Conservation (phyloP, 495 filamentous ascomycete genomes). For the Penicillium cosmopolitanum region DNA sequence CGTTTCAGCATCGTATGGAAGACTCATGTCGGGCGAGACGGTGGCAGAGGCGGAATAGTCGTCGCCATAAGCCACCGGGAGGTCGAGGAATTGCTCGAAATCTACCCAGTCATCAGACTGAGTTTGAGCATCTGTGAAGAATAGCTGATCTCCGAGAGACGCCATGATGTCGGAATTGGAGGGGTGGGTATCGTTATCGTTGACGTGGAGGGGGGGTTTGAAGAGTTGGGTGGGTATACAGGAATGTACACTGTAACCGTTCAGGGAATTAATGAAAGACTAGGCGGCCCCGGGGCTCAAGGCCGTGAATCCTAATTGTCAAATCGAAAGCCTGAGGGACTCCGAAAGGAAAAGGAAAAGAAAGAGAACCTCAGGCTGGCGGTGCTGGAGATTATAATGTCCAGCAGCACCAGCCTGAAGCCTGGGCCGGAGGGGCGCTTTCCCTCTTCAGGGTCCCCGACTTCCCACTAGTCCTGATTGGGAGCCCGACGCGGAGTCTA, state of each 20-base stretch:
- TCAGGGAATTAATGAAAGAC: conserved; percentile 14
- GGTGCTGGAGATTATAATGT: conserved; percentile 14
- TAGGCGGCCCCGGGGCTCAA: conserved; percentile 12
- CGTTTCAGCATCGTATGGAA: conserved; percentile 33
- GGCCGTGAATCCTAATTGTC: conserved; percentile 8
- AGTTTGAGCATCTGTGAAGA: conserved; percentile 19
- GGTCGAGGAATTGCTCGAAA: conserved; percentile 45
- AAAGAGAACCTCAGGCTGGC: conserved; percentile 27
- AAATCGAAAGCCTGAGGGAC: conserved; percentile 12
- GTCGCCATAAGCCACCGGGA: conserved; percentile 36
- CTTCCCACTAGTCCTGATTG: conserved; percentile 34
- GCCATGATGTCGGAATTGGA: conserved; percentile 23
- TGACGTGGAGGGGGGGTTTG: conserved; percentile 1
- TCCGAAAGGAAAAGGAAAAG: conserved; percentile 13
- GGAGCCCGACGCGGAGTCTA: conserved; percentile 35
- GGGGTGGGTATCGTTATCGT: conserved; percentile 17
- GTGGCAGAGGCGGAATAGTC: conserved; percentile 38
- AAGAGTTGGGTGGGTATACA: neutral
- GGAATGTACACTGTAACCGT: conserved; percentile 5
- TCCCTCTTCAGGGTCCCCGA: conserved; percentile 36
- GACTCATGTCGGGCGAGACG: conserved; percentile 39
- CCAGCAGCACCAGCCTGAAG: neutral
- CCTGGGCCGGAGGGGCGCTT: conserved; percentile 8
- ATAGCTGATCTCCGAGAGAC: conserved; percentile 29
- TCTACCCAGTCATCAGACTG: conserved; percentile 38